Percentiles rank a stretch among this genome's conserved stretches.
These are phyloP conservation scores for Claviceps pazoutovae DNA, from an alignment of 2,329 filamentous ascomycete species.

Conservation along the genomic window DNA sequence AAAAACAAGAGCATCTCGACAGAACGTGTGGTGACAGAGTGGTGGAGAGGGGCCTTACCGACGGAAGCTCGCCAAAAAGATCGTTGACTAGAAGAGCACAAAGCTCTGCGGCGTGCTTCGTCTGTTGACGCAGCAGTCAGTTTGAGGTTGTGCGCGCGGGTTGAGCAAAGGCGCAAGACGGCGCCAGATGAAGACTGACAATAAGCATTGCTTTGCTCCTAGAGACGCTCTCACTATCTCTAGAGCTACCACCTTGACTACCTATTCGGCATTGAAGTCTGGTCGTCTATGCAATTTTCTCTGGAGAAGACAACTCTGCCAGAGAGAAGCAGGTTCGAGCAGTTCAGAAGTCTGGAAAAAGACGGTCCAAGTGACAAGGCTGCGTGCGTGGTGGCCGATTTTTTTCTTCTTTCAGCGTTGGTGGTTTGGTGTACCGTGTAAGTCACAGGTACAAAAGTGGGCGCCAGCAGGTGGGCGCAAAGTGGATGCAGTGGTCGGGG, in stretches of 20 bases:
- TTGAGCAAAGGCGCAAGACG: slow-evolving; percentile 8
- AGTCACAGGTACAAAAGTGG: slow-evolving; percentile 8
- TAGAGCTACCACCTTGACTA: slow-evolving; percentile 62
- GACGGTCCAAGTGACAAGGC: background rate
- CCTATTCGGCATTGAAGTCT: slow-evolving; percentile 44
- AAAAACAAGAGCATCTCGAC: background rate
- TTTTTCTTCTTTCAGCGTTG: slow-evolving; percentile 11
- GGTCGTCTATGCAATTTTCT: background rate
- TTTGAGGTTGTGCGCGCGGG: slow-evolving; percentile 5
- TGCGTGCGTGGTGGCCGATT: slow-evolving; percentile 8
- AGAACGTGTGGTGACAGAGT: background rate
- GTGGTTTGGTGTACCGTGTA: slow-evolving; percentile 9
- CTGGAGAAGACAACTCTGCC: background rate
- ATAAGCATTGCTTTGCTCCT: slow-evolving; percentile 48
- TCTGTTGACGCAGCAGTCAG: slow-evolving; percentile 28
- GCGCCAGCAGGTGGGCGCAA: background rate
- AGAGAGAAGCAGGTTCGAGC: background rate
- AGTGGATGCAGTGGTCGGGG: slow-evolving; percentile 1
- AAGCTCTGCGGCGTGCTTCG: slow-evolving; percentile 70
- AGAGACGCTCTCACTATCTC: slow-evolving; percentile 68
- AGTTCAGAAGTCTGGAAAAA: background rate
- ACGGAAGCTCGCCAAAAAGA: slow-evolving; percentile 79
- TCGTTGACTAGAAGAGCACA: slow-evolving; percentile 82
- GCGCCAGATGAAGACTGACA: slow-evolving; percentile 26
- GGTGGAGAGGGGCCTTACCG: slow-evolving; percentile 40